Evolutionary conservation across 225 moss, liverwort and hornwort species (phyloP), one percentile per base, ranked within the genome.

Genomic region (Takakia lepidozioides): DNA sequence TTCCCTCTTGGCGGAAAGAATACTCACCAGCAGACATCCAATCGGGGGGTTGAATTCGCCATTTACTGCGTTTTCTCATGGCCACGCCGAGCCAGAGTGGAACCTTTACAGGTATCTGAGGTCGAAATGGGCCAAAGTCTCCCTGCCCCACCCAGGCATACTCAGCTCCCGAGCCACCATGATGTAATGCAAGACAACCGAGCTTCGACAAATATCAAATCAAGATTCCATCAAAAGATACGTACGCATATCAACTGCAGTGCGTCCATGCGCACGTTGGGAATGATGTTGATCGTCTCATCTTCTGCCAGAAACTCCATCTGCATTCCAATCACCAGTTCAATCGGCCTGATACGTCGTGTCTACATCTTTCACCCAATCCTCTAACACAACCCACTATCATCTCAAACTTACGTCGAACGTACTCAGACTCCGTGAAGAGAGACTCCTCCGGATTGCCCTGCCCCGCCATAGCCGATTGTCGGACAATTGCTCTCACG

Each of bases 21-120:
- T n/a, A 42, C 83, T 59, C 75, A 98, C 87, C 90, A n/a, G 83
- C 80, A 23, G 72, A 72, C 91, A 98, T 91, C 98, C 98, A 98
- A 38, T 64, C 78, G 19, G 91, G 98, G n/a, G 87, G 74, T 42
- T 81, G 82, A 41, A 98, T 76, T 47, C 87, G 67, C 60, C 98
- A 91, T 60, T 98, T 98, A 51, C 84, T 83, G 44, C 98, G 75
- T 75, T 87, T 87, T 71, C 85, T 91, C 91, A 91, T 85, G 25
- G 91, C 98, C 44, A 98, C 72, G 11, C 85, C 91, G 14, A 98
- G 87, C 91, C 91, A 98, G 26, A 91, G 76, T 18, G 98, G 98
- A 23, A 98, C 98, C 34, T 72, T 73, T 6, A 80, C 73, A 48
- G 91, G 87, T 60, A 98, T 85, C 66, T 91, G 87, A 54, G 98